phyloP scores from a whole-genome alignment of 371 early-diverging fungal genomes.

The Mucor sp. region DNA sequence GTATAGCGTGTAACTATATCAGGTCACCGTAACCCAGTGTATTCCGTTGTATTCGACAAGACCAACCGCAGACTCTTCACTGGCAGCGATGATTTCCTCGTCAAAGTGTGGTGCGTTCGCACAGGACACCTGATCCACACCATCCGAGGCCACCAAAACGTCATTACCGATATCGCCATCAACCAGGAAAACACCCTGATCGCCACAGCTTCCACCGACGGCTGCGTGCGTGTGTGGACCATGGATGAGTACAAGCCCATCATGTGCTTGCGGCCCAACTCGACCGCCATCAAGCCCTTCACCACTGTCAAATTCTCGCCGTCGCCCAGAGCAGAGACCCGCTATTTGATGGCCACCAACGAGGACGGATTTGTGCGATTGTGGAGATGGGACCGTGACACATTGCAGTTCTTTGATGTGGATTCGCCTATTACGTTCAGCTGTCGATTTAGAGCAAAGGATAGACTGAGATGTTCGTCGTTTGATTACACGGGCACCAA shows the following conservation, averaged over 20 bases:
- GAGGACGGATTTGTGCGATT: slow-evolving; percentile 78
- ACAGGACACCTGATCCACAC: slow-evolving; percentile 83
- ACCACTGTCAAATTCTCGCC: slow-evolving; percentile 85
- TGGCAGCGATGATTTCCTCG: slow-evolving; percentile 84
- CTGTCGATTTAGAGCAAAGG: slow-evolving; percentile 62
- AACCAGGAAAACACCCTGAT: slow-evolving; percentile 82
- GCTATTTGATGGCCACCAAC: slow-evolving; percentile 76
- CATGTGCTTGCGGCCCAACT: slow-evolving; percentile 55
- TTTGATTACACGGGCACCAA: slow-evolving; percentile 83
- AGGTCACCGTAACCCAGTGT: slow-evolving; percentile 79
- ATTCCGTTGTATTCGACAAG: slow-evolving; percentile 75
- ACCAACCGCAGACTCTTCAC: slow-evolving; percentile 77
- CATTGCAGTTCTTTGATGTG: slow-evolving; percentile 53
- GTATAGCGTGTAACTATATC: slow-evolving; percentile 63
- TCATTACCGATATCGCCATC: slow-evolving; percentile 79
- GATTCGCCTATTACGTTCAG: slow-evolving; percentile 65
- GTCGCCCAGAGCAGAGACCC: slow-evolving; percentile 69
- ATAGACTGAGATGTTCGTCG: slow-evolving; percentile 65
- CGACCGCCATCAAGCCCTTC: slow-evolving; percentile 58
- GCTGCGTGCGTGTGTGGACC: slow-evolving; percentile 81
- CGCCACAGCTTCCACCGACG: slow-evolving; percentile 84
- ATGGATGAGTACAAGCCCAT: slow-evolving; percentile 75
- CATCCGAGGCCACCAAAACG: slow-evolving; percentile 80
- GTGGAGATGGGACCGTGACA: slow-evolving; percentile 72
- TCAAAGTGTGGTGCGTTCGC: slow-evolving; percentile 87